phyloP scores from a whole-genome alignment of 2,329 filamentous ascomycete species.

The Botrytis byssoidea region DNA sequence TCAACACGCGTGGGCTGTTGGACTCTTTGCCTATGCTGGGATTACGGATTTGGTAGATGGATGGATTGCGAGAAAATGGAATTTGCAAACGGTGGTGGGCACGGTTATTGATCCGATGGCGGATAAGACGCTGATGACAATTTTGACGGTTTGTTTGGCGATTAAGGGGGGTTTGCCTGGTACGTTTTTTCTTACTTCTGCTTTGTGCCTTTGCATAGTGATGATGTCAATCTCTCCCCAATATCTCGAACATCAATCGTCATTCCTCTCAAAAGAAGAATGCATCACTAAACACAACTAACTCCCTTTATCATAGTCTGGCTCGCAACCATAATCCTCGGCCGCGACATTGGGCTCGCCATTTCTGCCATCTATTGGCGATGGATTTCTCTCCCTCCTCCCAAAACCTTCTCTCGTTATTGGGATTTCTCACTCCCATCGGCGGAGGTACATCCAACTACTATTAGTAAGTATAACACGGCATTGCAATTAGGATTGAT shows the following conservation, averaged over 20 bases:
- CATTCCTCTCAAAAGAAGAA: too few relatives aligned
- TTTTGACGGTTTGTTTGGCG: constrained; percentile 81
- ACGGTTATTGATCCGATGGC: constrained; percentile 96
- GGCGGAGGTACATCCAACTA: constrained; percentile 79
- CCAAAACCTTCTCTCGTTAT: constrained; percentile 88
- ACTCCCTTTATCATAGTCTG: constrained; percentile 57
- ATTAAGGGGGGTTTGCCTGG: constrained; percentile 78
- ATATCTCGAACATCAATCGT: neutral
- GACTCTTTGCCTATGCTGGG: constrained; percentile 88
- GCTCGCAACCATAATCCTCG: constrained; percentile 86
- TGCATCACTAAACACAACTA: neutral
- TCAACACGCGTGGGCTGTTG: constrained; percentile 73
- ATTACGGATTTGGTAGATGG: constrained; percentile 91
- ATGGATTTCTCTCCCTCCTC: constrained; percentile 88
- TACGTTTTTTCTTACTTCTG: constrained; percentile 44
- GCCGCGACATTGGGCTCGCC: constrained; percentile 78
- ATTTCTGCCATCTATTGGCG: constrained; percentile 91
- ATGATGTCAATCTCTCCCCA: neutral
- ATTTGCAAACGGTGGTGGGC: constrained; percentile 88
- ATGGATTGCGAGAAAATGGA: constrained; percentile 86
- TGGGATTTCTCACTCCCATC: constrained; percentile 96
- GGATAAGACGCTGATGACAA: constrained; percentile 94
- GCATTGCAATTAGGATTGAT: constrained; percentile 86
- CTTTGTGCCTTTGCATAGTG: too few relatives aligned
- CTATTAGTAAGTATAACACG: constrained; percentile 89